phyloP scores from a whole-genome alignment of 371 early-diverging fungal species.

The Mucor ambiguus region DNA sequence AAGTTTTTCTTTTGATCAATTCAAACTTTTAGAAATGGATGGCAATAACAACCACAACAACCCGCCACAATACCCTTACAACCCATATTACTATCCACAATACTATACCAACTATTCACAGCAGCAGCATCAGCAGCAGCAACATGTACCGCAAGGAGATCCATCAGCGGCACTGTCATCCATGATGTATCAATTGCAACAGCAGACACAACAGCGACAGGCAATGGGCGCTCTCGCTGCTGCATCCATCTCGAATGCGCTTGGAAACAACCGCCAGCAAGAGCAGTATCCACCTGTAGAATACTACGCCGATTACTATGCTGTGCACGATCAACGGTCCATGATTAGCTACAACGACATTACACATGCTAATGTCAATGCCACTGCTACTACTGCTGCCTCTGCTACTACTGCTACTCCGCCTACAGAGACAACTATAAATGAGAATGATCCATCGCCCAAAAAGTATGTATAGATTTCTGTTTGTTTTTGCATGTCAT shows the following conservation, averaged over 20 bases:
- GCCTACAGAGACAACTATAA: not conserved
- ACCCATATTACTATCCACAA: constrained; percentile 13
- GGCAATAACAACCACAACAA: not conserved
- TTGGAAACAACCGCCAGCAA: constrained; percentile 15
- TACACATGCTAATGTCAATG: not conserved
- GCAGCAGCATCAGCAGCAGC: not conserved
- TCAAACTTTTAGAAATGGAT: not conserved
- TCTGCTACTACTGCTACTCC: not conserved
- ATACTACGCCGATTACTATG: constrained; percentile 13
- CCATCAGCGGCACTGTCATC: constrained; percentile 19
- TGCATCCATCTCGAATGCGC: constrained; percentile 26
- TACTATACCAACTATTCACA: constrained; percentile 4
- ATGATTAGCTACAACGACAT: constrained; percentile 26
- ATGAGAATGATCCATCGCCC: not conserved
- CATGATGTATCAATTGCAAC: constrained; percentile 31
- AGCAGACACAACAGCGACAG: constrained; percentile 31
- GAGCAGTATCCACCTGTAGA: not conserved
- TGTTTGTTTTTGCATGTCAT: not conserved
- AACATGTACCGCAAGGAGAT: constrained; percentile 24
- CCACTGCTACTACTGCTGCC: not conserved
- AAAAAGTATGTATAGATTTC: constrained; percentile 5
- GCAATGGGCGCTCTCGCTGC: constrained; percentile 26
- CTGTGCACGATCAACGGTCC: constrained; percentile 10
- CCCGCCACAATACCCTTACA: constrained; percentile 4
- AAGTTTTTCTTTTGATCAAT: not conserved